Base-by-base conservation (phyloP, 73 alveolate genomes). In the Stentor coeruleus region DNA sequence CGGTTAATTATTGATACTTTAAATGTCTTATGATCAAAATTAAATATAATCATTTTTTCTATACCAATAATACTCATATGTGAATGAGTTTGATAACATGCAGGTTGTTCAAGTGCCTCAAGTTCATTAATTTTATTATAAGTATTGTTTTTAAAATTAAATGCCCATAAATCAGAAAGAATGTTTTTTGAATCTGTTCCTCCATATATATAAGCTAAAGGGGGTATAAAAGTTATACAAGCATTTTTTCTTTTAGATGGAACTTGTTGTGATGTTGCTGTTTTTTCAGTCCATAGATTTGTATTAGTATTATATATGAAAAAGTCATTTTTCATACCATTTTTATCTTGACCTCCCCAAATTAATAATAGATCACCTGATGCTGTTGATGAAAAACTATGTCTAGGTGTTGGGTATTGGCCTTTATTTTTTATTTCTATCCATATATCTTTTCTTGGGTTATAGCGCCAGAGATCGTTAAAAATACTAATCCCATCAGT, bases 221-320 rank as follows among this genome's bases (percentile, higher is more conserved):
- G 66, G 20, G 6, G 20, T 11, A 49, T 20, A 49, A 49, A 49
- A 49, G 66, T 20, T 20, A 49, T 49, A 49, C 66, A 49, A 49
- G 66, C 66, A 6, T 20, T 20, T 49, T 6, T 11, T 11, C 66
- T 6, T n/a, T n/a, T n/a, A 49, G 66, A 6, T 49, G 66, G 66
- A 49, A 49, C 20, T 49, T 49, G 6, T 49, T 49, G 6, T 49
- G 28, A 6, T 49, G 6, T 20, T 28, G 42, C 37, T 11, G 79
- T 66, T 40, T 28, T 15, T 6, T 49, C 66, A 20, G 40, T 66
- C 79, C 79, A 66, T 66, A 15, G 20, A 66, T 66, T 66, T 66
- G 79, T 15, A 14, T 28, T 28, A 66, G 33, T 15, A 20, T 20
- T 66, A 33, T 66, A 66, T 33, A 20, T 31, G 2, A 20, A 66